These are phyloP conservation scores for Wakefieldia striispora DNA, from an alignment of 768 basidiomycete species.

Conservation along the genomic window DNA sequence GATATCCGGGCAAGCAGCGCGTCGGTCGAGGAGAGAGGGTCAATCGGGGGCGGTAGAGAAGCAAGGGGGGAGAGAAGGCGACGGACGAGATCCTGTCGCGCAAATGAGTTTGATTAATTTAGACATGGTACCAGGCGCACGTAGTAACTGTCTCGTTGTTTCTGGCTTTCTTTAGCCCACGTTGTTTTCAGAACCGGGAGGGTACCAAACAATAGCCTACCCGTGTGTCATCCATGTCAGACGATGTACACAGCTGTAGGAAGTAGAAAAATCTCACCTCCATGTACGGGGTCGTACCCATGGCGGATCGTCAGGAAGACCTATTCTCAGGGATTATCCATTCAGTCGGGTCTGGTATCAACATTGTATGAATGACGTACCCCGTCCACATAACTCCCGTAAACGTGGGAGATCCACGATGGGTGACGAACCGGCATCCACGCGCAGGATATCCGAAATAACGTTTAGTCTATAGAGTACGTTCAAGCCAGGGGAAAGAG, in stretches of 20 bases:
- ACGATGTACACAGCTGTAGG: neutral
- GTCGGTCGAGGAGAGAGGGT: slow-evolving; percentile 43
- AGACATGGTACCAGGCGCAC: slow-evolving; percentile 39
- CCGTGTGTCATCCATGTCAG: slow-evolving; percentile 4
- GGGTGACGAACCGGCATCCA: slow-evolving; percentile 37
- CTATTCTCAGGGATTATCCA: slow-evolving; percentile 33
- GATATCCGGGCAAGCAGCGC: slow-evolving; percentile 46
- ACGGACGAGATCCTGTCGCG: slow-evolving; percentile 61
- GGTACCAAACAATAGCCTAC: slow-evolving; percentile 61
- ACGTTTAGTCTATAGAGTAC: slow-evolving; percentile 42
- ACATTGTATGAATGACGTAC: slow-evolving; percentile 36
- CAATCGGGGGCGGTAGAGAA: slow-evolving; percentile 40
- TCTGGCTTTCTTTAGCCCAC: slow-evolving; percentile 56
- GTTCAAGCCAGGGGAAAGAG: neutral
- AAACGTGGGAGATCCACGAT: slow-evolving; percentile 56
- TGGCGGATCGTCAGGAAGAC: slow-evolving; percentile 68
- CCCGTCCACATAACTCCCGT: slow-evolving; percentile 56
- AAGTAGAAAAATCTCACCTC: slow-evolving; percentile 50
- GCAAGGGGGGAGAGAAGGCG: slow-evolving; percentile 58
- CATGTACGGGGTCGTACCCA: slow-evolving; percentile 78
- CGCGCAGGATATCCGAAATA: slow-evolving; percentile 61
- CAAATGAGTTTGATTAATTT: slow-evolving; percentile 9
- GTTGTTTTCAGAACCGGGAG: slow-evolving; percentile 54
- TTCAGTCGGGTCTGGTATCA: neutral
- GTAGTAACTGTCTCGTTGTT: slow-evolving; percentile 71